Conservation (phyloP, 139 green algal genomes). For the Closterium sp. region DNA sequence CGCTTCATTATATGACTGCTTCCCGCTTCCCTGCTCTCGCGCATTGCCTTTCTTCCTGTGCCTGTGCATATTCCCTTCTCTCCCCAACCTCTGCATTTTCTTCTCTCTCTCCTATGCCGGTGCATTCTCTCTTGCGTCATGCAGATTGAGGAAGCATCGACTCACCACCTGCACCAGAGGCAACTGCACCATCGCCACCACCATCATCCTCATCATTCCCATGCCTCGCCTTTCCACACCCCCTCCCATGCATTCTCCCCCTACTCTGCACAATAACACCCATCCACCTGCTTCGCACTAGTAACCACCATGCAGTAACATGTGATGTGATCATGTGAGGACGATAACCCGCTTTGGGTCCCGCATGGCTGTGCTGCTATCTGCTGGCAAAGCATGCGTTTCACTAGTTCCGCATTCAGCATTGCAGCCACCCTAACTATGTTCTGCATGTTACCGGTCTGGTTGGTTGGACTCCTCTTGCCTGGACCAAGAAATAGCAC, state of each 20-base stretch:
- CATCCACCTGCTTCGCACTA: background rate
- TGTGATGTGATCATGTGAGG: too few relatives aligned
- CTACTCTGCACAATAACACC: background rate
- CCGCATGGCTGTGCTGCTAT: background rate
- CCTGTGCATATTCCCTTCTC: background rate
- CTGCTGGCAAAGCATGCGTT: too few relatives aligned
- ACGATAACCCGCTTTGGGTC: background rate
- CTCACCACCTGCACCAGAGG: background rate
- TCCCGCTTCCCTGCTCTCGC: background rate
- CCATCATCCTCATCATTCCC: background rate
- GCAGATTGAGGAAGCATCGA: background rate
- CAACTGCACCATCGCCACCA: background rate
- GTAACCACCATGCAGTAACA: background rate
- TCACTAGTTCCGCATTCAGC: background rate
- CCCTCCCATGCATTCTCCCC: background rate
- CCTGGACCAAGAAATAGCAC: too few relatives aligned
- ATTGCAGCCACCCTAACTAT: background rate
- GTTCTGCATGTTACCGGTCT: background rate
- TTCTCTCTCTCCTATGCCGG: too few relatives aligned
- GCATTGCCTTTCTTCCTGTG: background rate
- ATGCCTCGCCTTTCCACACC: background rate
- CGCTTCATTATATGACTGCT: too few relatives aligned
- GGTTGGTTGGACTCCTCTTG: background rate
- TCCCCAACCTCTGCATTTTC: too few relatives aligned
- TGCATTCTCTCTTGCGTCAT: background rate